Percentiles rank a stretch among this genome's conserved stretches.
These are phyloP conservation scores for Sarocladiaceae sp. DNA, from an alignment of 2,329 filamentous ascomycete genomes.

Conservation along the genomic window DNA sequence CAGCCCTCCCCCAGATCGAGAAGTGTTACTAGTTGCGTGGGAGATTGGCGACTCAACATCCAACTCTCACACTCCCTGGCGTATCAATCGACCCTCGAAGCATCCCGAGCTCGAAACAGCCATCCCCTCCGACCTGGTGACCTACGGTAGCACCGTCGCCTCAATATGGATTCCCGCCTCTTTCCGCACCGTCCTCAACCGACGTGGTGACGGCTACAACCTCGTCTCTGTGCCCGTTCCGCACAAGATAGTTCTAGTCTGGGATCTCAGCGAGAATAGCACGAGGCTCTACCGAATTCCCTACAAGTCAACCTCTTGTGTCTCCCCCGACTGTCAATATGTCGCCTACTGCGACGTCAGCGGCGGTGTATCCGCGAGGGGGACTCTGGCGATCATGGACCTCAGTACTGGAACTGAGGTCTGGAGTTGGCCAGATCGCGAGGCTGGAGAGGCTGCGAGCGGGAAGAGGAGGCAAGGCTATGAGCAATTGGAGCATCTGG, in stretches of 20 bases:
- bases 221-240: constrained; percentile 27
- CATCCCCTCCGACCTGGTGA: constrained; percentile 29
- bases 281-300: constrained; percentile 35
- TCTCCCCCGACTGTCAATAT: constrained; percentile 36
- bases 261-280: constrained; percentile 34
- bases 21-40: constrained; percentile 35
- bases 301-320: constrained; percentile 28
- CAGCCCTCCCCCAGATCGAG: constrained; percentile 31
- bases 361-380: constrained; percentile 26
- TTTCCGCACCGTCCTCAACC: constrained; percentile 26
- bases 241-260: constrained; percentile 32
- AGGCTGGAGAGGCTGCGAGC: constrained; percentile 19
- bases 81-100: constrained; percentile 31
- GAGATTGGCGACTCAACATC: constrained; percentile 25
- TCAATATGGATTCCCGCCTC: constrained; percentile 37
- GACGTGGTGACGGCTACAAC: constrained; percentile 22
- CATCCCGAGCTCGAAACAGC: constrained; percentile 35
- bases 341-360: constrained; percentile 34
- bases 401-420: constrained; percentile 30
- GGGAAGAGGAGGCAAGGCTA: constrained; percentile 21
- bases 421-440: constrained; percentile 33
- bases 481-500: constrained; percentile 28
- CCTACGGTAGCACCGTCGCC: constrained; percentile 33
- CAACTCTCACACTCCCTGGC: constrained; percentile 27
- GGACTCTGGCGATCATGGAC: constrained; percentile 32